These are phyloP conservation scores for Carex arenaria DNA, from an alignment of 202 grass and related monocot species.

Conservation along the genomic window DNA sequence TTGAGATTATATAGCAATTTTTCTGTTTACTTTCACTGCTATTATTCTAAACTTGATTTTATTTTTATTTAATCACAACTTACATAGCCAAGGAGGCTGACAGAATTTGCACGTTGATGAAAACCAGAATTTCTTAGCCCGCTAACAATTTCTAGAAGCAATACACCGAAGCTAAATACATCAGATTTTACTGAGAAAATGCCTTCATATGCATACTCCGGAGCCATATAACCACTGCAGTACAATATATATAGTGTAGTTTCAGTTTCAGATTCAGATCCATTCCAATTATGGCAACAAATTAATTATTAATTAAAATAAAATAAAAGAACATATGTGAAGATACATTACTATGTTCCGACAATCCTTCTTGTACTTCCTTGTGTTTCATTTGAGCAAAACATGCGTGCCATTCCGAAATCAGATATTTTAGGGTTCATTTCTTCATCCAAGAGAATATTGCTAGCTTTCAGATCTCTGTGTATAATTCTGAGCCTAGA, in stretches of 20 bases:
- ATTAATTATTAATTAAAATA: neutral
- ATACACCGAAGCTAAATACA: neutral
- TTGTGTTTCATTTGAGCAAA: slow-evolving; percentile 1
- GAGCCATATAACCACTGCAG: slow-evolving; percentile 14
- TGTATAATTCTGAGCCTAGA: neutral
- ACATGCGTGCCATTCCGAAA: slow-evolving; percentile 1
- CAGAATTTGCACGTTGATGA: neutral
- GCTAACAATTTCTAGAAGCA: slow-evolving; percentile 4
- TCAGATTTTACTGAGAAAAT: neutral
- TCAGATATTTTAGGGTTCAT: slow-evolving; percentile 5
- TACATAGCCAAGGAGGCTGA: neutral
- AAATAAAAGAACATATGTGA: neutral
- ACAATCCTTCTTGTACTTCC: slow-evolving; percentile 8
- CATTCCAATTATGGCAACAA: neutral
- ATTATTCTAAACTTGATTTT: neutral
- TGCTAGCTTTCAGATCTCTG: neutral
- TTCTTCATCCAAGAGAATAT: slow-evolving; percentile 9
- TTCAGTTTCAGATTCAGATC: neutral
- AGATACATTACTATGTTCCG: neutral
- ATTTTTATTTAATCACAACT: neutral
- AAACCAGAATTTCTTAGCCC: neutral
- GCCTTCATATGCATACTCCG: neutral
- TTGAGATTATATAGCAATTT: neutral
- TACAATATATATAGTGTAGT: neutral
- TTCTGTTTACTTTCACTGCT: neutral